phyloP scores from a whole-genome alignment of 2,329 filamentous ascomycete genomes.

The Trichoderma simmonsii region DNA sequence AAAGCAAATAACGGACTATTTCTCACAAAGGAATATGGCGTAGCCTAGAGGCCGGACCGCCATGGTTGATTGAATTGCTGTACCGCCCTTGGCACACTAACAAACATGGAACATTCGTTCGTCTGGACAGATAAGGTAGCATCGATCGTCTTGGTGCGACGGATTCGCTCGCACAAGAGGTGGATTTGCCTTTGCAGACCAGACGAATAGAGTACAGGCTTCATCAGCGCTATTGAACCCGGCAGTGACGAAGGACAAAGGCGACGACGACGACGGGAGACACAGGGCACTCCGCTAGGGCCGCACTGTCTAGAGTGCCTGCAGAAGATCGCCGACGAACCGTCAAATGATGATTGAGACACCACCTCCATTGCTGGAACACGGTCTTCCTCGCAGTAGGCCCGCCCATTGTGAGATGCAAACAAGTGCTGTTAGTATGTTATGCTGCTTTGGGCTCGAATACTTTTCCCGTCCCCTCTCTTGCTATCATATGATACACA shows the following conservation, averaged over 20 bases:
- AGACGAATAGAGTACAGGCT: neutral
- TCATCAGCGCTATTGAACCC: neutral
- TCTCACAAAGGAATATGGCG: neutral
- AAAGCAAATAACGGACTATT: neutral
- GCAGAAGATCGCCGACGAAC: constrained; percentile 5
- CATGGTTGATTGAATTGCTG: neutral
- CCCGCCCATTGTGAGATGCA: neutral
- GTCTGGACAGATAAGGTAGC: neutral
- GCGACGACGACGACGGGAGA: neutral
- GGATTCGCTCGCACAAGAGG: neutral
- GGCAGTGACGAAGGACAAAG: neutral
- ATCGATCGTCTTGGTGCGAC: neutral
- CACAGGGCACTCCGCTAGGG: neutral
- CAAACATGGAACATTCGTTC: neutral
- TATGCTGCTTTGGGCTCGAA: neutral
- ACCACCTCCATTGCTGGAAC: neutral
- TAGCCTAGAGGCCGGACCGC: neutral
- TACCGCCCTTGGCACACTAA: neutral
- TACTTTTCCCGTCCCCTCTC: neutral
- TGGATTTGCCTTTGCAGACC: neutral
- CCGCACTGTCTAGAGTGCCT: neutral
- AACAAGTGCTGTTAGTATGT: neutral
- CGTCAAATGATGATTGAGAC: neutral
- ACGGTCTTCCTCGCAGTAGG: neutral
- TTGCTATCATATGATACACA: constrained; percentile 10